Base-by-base conservation (phyloP, 202 grass and related monocot genomes). In the Carex sylvatica region DNA sequence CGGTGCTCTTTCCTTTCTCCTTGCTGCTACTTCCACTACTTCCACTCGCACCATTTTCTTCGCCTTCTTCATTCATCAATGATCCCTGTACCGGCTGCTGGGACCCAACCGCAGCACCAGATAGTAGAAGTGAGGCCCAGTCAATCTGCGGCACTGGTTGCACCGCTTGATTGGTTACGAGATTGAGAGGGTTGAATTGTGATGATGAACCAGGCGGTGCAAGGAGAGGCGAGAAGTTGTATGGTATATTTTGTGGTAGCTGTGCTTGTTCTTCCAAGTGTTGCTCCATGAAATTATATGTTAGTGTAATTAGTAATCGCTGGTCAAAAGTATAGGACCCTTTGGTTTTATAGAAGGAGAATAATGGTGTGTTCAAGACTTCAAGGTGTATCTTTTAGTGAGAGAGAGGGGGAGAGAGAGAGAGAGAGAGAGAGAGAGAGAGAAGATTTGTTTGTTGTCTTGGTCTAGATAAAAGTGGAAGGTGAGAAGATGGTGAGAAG, bases 401-500 rank as follows among this genome's bases (percentile, higher is more conserved):
- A 49, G 46, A 49, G 42, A 10, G 42, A 46, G 77, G 14, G 81
- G 60, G 86, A 80, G 67, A 58, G 83, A 80, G 73, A 61, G 40
- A 19, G 33, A 35, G 33, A 44, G 20, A 84, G 16, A 74, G 82
- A 76, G 35, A 84, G 82, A 76, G 60, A 53, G 65, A 86, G 62
- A 74, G 38, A 52, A 86, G 62, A 74, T 74, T 67, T n/a, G 49
- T 85, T 71, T 38, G 66, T 68, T 84, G 53, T 42, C 71, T 61
- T 1, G 16, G 30, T 18, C 24, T 75, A 55, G 84, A 86, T 80
- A 86, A 53, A 83, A 82, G 76, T 33, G n/a, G 88, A 84, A 83
- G 79, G 65, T 40, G 74, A 47, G 68, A 66, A 78, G 86, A 72
- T 72, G 84, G 86, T 89, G 93, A 86, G 93, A 87, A 87, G 84